A percentile compares a stretch with the other conserved stretches of the same genome.
phyloP scores from a whole-genome alignment of 1,284 basidiomycete genomes.

The Moniliophthora roreri region DNA sequence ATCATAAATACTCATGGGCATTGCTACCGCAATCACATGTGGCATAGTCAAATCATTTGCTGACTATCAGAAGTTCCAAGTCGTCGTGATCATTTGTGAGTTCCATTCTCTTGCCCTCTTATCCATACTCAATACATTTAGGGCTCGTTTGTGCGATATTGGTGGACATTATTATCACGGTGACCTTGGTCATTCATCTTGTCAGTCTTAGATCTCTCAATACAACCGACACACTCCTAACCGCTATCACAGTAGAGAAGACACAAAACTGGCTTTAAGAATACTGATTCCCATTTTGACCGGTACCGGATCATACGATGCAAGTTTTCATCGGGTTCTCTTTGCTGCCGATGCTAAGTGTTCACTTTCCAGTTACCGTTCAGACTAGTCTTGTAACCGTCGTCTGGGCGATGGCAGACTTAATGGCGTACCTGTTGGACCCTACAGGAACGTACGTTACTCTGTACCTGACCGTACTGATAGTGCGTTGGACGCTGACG shows the following conservation, averaged over 20 bases:
- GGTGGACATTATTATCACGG: conserved; percentile 20
- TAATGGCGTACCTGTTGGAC: conserved; percentile 7
- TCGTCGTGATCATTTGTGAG: conserved; percentile 25
- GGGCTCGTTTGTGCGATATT: conserved; percentile 7
- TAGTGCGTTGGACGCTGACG: neutral
- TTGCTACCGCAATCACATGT: conserved; percentile 25
- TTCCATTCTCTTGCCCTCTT: neutral
- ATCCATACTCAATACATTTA: neutral
- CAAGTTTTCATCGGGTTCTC: neutral
- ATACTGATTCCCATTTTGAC: conserved; percentile 5
- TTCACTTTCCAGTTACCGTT: neutral
- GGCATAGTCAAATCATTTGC: conserved; percentile 23
- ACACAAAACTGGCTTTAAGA: conserved; percentile 3
- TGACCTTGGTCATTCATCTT: conserved; percentile 8
- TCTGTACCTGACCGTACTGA: neutral
- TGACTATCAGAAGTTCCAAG: conserved; percentile 26
- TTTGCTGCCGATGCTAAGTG: neutral
- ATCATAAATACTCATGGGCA: conserved; percentile 23
- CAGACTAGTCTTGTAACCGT: conserved; percentile 6
- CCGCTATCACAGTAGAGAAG: neutral
- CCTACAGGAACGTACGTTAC: conserved; percentile 1
- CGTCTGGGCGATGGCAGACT: conserved; percentile 7
- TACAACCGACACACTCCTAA: no score
- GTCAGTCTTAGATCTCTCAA: neutral
- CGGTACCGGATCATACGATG: conserved; percentile 11